Evolutionary conservation across 192 early-diverging fungal genomes (phyloP), one percentile per base, ranked within the genome.

Genomic region (Diversispora epigaea): DNA sequence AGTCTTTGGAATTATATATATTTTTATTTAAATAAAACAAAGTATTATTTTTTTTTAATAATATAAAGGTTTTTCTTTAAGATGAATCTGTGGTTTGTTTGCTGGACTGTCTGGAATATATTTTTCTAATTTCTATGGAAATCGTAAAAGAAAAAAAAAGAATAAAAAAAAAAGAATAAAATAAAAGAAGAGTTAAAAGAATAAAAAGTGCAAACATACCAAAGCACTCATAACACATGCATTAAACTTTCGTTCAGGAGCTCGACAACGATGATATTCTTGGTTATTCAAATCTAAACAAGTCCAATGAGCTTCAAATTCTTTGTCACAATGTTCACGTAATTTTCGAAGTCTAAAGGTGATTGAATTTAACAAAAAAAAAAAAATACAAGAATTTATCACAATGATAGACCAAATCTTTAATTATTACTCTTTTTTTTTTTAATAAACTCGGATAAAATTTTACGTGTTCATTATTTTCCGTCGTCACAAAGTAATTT

Each of bases 211-310:
- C 8, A 4, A 0, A 79, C 87, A 50, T 87, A 95, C 93, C 82
- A 98, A 82, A 68, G 93, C 90, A 41, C 87, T 88, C 72, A 96
- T 95, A 47, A 96, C 90, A 80, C 97, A 98, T 56, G 87, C 84
- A 84, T 95, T 97, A 77, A 95, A 93, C 2, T 80, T 81, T 65
- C 82, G 81, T 80, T 98, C 97, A 76, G 88, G 83, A 50, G 84
- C 79, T 45, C 96, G 89, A 83, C 95, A 97, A 22, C 84, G 82
- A 77, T 87, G 88, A 75, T 91, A 88, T 68, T 92, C 88, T 77
- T 98, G 97, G 83, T 98, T 98, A 77, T 94, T 92, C 72, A 82
- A 84, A 74, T 98, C 97, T 66, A 97, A 82, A 77, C 95, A 97
- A 74, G 94, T 82, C 91, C 94, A 98, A 81, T 98, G 95, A 45